Evolutionary conservation across 2,329 filamentous ascomycete genomes (phyloP).

Genomic region (Myriosclerotinia scirpicola): DNA sequence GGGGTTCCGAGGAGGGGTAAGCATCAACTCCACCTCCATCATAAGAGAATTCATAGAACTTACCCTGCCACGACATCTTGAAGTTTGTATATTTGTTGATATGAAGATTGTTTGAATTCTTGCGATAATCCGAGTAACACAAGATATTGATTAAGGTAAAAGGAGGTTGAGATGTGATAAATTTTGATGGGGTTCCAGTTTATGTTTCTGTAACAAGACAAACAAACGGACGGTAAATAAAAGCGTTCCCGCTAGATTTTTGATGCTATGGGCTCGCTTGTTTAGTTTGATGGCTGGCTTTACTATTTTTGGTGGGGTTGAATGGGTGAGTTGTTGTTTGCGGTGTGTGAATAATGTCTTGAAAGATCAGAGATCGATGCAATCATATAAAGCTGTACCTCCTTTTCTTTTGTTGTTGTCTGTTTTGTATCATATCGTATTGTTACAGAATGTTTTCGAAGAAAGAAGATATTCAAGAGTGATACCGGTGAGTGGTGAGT

Average conservation of each 20-base stretch:
- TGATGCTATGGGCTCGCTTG: conserved; percentile 16
- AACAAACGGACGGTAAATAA: background rate
- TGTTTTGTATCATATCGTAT: no score
- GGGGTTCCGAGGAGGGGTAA: conserved; percentile 24
- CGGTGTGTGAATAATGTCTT: conserved; percentile 14
- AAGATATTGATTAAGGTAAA: background rate
- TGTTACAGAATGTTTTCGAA: background rate
- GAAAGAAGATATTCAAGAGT: background rate
- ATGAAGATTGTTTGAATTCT: conserved; percentile 1
- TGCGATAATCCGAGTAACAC: background rate
- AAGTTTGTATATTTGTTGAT: conserved; percentile 17
- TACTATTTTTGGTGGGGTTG: conserved; percentile 20
- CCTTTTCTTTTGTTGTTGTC: background rate
- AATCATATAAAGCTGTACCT: conserved; percentile 17
- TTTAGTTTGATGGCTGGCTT: conserved; percentile 14
- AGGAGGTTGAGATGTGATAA: conserved; percentile 8
- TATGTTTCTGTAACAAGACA: conserved; percentile 9
- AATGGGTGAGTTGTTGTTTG: conserved; percentile 23
- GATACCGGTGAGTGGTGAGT: background rate
- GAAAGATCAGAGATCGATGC: background rate
- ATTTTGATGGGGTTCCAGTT: conserved; percentile 14
- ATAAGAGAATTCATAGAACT: conserved; percentile 33
- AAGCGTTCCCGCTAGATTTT: conserved; percentile 4
- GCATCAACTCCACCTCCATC: background rate
- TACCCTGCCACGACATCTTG: conserved; percentile 77